These are phyloP conservation scores for Penicillium cosmopolitanum DNA, from an alignment of 495 filamentous ascomycete species.

Conservation along the genomic window DNA sequence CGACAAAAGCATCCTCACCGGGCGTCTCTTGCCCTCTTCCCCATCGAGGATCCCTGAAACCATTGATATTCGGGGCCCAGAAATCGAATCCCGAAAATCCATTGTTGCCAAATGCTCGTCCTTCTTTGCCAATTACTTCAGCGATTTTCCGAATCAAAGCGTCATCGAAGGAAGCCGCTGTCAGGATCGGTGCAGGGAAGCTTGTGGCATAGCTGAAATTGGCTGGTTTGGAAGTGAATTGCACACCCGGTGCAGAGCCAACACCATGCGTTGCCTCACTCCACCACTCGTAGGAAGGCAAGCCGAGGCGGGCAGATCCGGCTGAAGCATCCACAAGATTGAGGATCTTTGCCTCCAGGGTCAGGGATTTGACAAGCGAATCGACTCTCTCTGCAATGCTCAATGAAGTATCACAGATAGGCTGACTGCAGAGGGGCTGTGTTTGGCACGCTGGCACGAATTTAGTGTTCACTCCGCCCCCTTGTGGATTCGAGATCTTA, in stretches of 20 bases:
- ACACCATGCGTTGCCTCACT: slow-evolving; percentile 16
- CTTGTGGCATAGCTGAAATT: slow-evolving; percentile 15
- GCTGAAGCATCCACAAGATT: slow-evolving; percentile 15
- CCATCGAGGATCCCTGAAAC: slow-evolving; percentile 59
- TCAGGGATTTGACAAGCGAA: slow-evolving; percentile 9
- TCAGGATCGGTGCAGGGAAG: slow-evolving; percentile 13
- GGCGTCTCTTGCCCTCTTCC: slow-evolving; percentile 60
- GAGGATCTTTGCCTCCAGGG: slow-evolving; percentile 14
- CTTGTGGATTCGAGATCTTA: slow-evolving; percentile 11
- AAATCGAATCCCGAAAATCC: slow-evolving; percentile 14
- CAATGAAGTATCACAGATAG: slow-evolving; percentile 10
- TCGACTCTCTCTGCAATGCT: slow-evolving; percentile 9
- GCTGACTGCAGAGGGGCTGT: slow-evolving; percentile 9
- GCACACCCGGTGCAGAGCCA: slow-evolving; percentile 9
- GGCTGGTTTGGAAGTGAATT: slow-evolving; percentile 9
- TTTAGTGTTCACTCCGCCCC: slow-evolving; percentile 10
- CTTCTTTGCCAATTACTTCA: slow-evolving; percentile 11
- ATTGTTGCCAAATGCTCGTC: slow-evolving; percentile 12
- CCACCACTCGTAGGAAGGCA: slow-evolving; percentile 16
- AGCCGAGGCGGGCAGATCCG: slow-evolving; percentile 11
- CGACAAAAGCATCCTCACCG: slow-evolving; percentile 58
- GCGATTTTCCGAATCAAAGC: slow-evolving; percentile 8
- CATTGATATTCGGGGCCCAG: slow-evolving; percentile 16
- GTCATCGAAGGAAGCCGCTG: slow-evolving; percentile 16
- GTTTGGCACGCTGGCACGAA: slow-evolving; percentile 10